These are phyloP conservation scores for Helminthosporium solani DNA, from an alignment of 2,329 filamentous ascomycete species.

Conservation along the genomic window DNA sequence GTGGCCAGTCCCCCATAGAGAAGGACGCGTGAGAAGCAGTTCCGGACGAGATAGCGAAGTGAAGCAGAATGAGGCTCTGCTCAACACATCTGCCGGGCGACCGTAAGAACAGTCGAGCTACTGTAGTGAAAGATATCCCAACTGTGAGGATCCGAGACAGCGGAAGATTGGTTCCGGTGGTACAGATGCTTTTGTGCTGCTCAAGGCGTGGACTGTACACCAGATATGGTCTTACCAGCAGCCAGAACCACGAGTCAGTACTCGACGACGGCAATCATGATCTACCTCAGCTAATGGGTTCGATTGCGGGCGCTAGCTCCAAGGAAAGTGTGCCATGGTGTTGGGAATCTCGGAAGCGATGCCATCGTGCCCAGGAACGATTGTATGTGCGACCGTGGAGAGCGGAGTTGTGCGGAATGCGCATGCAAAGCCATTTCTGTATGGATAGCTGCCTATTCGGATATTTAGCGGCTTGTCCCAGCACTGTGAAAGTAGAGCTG, in stretches of 20 bases:
- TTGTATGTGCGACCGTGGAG: conserved; percentile 14
- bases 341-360: conserved; percentile 7
- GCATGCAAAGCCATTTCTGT: background rate
- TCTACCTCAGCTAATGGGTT: background rate
- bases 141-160: background rate
- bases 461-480: conserved; percentile 4
- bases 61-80: background rate
- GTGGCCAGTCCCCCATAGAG: too few relatives aligned
- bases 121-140: background rate
- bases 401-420: background rate
- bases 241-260: conserved; percentile 8
- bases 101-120: background rate
- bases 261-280: conserved; percentile 3
- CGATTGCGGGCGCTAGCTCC: background rate
- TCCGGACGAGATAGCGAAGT: too few relatives aligned
- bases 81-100: background rate
- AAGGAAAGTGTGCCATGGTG: conserved; percentile 5
- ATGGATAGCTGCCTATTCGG: background rate
- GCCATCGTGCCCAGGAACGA: conserved; percentile 14
- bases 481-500: conserved; percentile 11
- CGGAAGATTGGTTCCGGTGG: background rate
- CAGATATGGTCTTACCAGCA: background rate
- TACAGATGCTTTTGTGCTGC: background rate
- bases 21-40: too few relatives aligned
- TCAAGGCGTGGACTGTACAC: background rate